phyloP scores from a whole-genome alignment of 805 yeast genomes.

The Peterozyma xylosa region DNA sequence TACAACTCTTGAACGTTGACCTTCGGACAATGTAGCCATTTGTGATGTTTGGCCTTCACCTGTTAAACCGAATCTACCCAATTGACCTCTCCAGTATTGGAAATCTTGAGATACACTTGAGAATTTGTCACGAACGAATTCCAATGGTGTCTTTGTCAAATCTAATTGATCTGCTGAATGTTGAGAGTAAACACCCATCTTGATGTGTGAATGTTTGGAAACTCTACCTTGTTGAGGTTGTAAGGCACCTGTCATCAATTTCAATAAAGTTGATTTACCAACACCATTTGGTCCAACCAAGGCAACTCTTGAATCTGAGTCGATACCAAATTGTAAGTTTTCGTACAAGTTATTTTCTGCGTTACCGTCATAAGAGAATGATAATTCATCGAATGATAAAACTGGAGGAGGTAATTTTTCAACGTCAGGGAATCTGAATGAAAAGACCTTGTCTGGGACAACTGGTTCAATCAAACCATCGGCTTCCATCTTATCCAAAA shows the following conservation, averaged over 20 bases:
- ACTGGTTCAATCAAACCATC: slow-evolving; percentile 95
- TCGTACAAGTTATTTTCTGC: slow-evolving; percentile 84
- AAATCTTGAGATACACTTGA: slow-evolving; percentile 88
- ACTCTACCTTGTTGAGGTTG: slow-evolving; percentile 91
- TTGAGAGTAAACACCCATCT: slow-evolving; percentile 98
- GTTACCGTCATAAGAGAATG: slow-evolving; percentile 83
- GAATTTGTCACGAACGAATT: slow-evolving; percentile 94
- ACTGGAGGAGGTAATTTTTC: slow-evolving; percentile 99
- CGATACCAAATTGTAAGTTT: slow-evolving; percentile 92
- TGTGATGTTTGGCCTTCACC: slow-evolving; percentile 98
- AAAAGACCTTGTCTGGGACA: slow-evolving; percentile 85
- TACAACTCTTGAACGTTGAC: slow-evolving; percentile 98
- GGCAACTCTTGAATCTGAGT: slow-evolving; percentile 98
- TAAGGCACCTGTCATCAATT: slow-evolving; percentile 93
- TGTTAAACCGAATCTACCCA: slow-evolving; percentile 96
- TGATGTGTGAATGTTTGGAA: slow-evolving; percentile 94
- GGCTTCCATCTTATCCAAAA: slow-evolving; percentile 99
- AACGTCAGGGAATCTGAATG: slow-evolving; percentile 89
- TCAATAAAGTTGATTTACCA: slow-evolving; percentile 93
- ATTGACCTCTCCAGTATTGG: slow-evolving; percentile 97
- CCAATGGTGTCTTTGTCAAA: slow-evolving; percentile 89
- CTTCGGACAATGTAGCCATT: slow-evolving; percentile 98
- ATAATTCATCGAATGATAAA: slow-evolving; percentile 89
- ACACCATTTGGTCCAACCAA: slow-evolving; percentile 99
- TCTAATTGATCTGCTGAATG: slow-evolving; percentile 98